These are phyloP conservation scores for Antarctomyces pellizariae DNA, from an alignment of 495 filamentous ascomycete genomes.

Conservation along the genomic window DNA sequence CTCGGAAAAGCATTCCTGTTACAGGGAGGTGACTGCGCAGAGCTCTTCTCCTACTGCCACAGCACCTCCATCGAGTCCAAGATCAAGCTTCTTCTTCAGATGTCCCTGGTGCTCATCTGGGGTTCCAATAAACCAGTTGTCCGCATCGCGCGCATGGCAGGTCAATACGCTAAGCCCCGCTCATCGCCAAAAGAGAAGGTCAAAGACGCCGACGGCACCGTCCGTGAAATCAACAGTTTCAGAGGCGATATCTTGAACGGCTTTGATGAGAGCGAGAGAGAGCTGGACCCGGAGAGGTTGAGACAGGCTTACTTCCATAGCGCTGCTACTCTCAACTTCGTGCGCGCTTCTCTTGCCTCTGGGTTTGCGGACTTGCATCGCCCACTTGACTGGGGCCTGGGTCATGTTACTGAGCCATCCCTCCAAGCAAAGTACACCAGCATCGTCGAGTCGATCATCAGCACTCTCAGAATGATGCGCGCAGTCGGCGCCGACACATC, in stretches of 20 bases:
- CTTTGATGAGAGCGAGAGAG: conserved; percentile 43
- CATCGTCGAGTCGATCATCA: conserved; percentile 68
- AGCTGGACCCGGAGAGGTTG: conserved; percentile 47
- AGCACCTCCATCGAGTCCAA: conserved; percentile 77
- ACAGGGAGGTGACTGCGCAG: conserved; percentile 91
- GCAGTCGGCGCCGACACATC: conserved; percentile 79
- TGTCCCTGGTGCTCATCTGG: conserved; percentile 84
- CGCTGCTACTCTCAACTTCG: conserved; percentile 76
- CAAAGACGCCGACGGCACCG: too few relatives aligned
- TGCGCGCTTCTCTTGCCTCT: conserved; percentile 59
- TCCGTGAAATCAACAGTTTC: conserved; percentile 68
- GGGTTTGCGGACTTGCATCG: conserved; percentile 86
- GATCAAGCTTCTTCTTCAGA: conserved; percentile 87
- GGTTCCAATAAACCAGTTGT: conserved; percentile 81
- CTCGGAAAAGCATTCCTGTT: conserved; percentile 83
- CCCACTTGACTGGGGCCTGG: conserved; percentile 82
- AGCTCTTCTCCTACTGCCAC: conserved; percentile 92
- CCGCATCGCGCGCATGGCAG: conserved; percentile 84
- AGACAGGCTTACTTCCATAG: conserved; percentile 80
- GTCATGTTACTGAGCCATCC: conserved; percentile 67
- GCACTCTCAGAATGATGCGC: conserved; percentile 84
- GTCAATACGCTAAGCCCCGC: conserved; percentile 88
- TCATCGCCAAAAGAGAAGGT: conserved; percentile 70
- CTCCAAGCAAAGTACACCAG: conserved; percentile 65
- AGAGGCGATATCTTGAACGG: conserved; percentile 92